Conservation (phyloP, 2,329 filamentous ascomycete species). For the Aspergillus aculeatinus region DNA sequence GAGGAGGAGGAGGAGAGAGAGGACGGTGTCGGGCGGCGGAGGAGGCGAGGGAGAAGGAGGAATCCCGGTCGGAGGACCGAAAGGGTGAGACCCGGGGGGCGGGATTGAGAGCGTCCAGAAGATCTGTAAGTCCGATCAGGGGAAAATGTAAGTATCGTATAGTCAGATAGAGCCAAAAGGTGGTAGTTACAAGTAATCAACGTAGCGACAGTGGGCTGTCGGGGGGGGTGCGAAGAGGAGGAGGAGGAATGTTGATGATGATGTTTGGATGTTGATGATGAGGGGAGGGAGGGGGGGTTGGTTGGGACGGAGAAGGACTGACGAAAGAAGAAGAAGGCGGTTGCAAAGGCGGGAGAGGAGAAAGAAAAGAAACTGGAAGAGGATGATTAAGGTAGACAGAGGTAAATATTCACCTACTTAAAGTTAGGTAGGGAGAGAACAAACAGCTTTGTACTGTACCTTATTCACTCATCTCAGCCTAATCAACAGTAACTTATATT, state of each 20-base stretch:
- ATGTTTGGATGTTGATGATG: not conserved
- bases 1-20: constrained; percentile 11
- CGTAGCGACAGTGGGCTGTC: not conserved
- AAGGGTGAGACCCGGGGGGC: not conserved
- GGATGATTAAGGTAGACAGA: not conserved
- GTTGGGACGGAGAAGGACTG: constrained; percentile 2
- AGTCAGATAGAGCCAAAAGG: not conserved
- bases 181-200: not conserved
- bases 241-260: not conserved
- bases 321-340: constrained; percentile 13
- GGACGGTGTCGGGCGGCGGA: constrained; percentile 2
- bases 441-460: not conserved
- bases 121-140: not conserved
- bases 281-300: not conserved
- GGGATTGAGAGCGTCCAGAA: not conserved
- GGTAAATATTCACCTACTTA: too few relatives aligned
- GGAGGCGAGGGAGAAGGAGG: not conserved
- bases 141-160: not conserved
- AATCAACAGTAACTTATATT: not conserved
- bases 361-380: not conserved
- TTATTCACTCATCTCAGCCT: not conserved
- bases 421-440: too few relatives aligned
- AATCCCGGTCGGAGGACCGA: not conserved
- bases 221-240: not conserved
- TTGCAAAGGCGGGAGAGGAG: constrained; percentile 15